These are phyloP conservation scores for Aquanectria penicillioides DNA, from an alignment of 2,329 filamentous ascomycete species.

Conservation along the genomic window DNA sequence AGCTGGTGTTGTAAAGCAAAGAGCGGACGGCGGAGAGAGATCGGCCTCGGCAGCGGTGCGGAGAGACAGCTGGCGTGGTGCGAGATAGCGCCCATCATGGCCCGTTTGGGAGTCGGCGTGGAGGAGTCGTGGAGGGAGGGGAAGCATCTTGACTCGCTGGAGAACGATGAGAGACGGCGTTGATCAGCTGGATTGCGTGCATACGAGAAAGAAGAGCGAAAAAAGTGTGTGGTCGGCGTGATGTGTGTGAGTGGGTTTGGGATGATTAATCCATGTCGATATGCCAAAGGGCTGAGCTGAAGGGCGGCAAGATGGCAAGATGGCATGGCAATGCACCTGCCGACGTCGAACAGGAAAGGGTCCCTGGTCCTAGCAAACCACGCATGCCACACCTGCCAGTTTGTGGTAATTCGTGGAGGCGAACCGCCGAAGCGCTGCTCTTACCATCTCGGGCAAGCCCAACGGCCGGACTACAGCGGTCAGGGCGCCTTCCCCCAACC, in stretches of 20 bases:
- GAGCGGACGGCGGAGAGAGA: neutral
- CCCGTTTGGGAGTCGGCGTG: slow-evolving; percentile 5
- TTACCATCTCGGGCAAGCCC: too few relatives aligned
- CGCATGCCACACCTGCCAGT: too few relatives aligned
- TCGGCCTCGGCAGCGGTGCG: slow-evolving; percentile 17
- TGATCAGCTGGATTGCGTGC: slow-evolving; percentile 31
- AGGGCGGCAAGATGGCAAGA: slow-evolving; percentile 5
- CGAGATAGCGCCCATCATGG: slow-evolving; percentile 10
- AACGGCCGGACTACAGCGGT: too few relatives aligned
- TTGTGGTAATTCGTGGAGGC: neutral
- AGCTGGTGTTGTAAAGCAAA: neutral
- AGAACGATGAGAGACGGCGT: slow-evolving; percentile 17
- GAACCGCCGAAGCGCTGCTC: neutral
- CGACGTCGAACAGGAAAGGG: neutral
- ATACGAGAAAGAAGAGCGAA: neutral
- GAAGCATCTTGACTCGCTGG: slow-evolving; percentile 13
- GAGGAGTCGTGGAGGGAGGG: slow-evolving; percentile 13
- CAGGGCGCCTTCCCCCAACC: too few relatives aligned
- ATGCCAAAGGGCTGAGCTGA: slow-evolving; percentile 1
- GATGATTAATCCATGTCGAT: neutral
- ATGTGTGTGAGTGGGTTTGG: slow-evolving; percentile 1
- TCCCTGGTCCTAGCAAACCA: too few relatives aligned
- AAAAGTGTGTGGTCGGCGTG: neutral
- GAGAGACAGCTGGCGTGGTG: neutral
- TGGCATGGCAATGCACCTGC: neutral